Percentiles rank a stretch among this genome's conserved stretches.
phyloP scores from a whole-genome alignment of 768 basidiomycete genomes.

The Mrakia gelida region DNA sequence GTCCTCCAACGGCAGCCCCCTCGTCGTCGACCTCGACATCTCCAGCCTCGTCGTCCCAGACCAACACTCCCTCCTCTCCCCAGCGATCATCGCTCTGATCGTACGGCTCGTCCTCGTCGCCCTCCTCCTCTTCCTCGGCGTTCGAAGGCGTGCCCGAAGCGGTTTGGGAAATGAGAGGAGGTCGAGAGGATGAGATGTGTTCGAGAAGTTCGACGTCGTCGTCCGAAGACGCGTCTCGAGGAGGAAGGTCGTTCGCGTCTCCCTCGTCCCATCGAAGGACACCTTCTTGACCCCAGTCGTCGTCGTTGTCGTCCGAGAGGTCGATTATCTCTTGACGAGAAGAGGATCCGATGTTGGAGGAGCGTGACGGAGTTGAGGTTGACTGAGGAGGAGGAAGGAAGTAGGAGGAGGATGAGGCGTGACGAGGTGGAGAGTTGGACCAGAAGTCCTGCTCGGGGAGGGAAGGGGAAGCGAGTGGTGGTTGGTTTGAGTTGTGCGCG shows the following conservation, averaged over 20 bases:
- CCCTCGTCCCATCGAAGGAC: slow-evolving; percentile 21
- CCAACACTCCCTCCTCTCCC: not conserved
- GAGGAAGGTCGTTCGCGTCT: not conserved
- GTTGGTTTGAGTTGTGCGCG: not conserved
- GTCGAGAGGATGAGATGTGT: not conserved
- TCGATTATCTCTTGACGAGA: not conserved
- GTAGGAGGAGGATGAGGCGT: not conserved
- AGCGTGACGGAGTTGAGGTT: not conserved
- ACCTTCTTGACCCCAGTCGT: slow-evolving; percentile 7
- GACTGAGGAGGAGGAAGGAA: not conserved
- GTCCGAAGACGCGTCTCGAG: not conserved
- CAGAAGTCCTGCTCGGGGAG: not conserved
- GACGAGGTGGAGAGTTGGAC: not conserved
- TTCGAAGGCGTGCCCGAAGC: not conserved
- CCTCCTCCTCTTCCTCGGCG: not conserved
- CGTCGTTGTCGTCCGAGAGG: slow-evolving; percentile 5
- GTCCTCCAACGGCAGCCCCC: not conserved
- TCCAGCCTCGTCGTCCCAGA: not conserved
- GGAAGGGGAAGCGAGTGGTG: not conserved
- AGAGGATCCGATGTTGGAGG: not conserved
- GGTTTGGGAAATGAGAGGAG: not conserved
- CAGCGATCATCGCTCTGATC: slow-evolving; percentile 7
- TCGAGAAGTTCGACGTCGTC: not conserved
- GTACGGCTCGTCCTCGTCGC: not conserved
- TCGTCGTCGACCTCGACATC: not conserved